Evolutionary conservation across 257 asterid species (phyloP), one percentile per base, ranked within the genome.

Genomic region (Orobanche coerulescens): DNA sequence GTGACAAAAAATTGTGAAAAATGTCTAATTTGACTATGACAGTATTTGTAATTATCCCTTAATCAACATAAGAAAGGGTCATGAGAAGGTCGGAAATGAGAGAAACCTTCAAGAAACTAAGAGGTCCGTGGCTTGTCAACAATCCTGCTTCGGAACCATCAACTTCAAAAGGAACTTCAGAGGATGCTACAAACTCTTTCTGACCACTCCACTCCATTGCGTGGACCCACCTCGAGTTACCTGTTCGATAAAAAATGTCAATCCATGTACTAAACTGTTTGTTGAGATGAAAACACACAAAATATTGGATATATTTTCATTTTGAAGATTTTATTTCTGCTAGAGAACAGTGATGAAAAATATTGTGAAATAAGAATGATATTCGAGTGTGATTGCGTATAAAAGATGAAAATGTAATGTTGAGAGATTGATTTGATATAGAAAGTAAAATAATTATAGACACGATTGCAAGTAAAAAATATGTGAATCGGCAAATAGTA

Each of bases 161-260:
- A 28, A 90, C 95, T 69, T 76, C 73, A 62, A 90, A 90, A 61
- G 94, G 78, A 56, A 78, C 76, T 61, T 81, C 89, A 53, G 84
- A 20, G 51, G 95, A 75, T 46, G 80, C 76, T 48, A 53, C 76
- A 36, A 87, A 90, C 69, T 80, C 95, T 20, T 85, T 75, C 73
- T 83, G 82, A 51, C 97, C 96, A 66, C 79, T 76, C 97, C 97
- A 90, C 77, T 87, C 78, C 97, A 90, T 90, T 46, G 94, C 87
- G 50, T 87, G 93, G 61, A 90, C 97, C 97, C 97, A 90, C 64
- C 97, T 90, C 44, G 95, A 87, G 71, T 87, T 90, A 73, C 97
- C 97, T 90, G 80, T 55, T 52, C 65, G 12, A 28, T 30, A 48
- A 12, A 65, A 62, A 67, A 62, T 37, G 26, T 61, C 26, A 43